Percentiles rank a stretch among this genome's conserved stretches.
Evolutionary conservation across 352 stramenopile species (phyloP).

Genomic region (Pythium apleroticum): DNA sequence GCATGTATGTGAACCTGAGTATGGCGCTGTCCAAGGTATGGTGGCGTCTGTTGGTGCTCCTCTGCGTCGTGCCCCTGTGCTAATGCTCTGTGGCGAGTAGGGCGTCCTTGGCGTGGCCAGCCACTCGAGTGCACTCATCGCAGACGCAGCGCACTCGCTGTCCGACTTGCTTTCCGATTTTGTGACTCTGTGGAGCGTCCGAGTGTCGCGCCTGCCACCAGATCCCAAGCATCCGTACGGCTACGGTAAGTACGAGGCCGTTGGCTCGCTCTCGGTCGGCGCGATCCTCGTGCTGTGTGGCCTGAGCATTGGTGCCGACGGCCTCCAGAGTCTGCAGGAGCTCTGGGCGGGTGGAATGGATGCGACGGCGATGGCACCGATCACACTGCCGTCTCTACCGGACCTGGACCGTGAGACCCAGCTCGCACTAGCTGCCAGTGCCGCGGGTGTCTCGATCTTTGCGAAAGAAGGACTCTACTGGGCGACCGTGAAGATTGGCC

Average conservation of each 20-base stretch:
- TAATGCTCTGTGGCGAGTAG: no score
- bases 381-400: conserved; percentile 54
- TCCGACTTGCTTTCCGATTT: conserved; percentile 96
- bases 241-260: conserved; percentile 89
- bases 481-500: conserved; percentile 91
- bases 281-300: conserved; percentile 80
- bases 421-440: conserved; percentile 74
- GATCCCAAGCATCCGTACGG: conserved; percentile 92
- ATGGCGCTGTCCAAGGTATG: conserved; percentile 88
- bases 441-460: conserved; percentile 88
- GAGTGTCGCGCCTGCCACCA: conserved; percentile 90
- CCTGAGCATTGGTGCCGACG: conserved; percentile 66
- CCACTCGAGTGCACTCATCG: conserved; percentile 92
- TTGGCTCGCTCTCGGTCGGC: conserved; percentile 85
- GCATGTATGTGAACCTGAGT: conserved; percentile 93
- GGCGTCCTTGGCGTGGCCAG: conserved; percentile 71
- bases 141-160: conserved; percentile 95
- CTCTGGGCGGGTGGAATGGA: conserved; percentile 43
- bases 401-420: conserved; percentile 55
- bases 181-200: conserved; percentile 95
- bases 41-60: not conserved
- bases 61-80: no score
- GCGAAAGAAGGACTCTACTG: conserved; percentile 95
- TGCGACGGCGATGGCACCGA: conserved; percentile 26
- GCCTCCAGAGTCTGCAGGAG: conserved; percentile 73